Conservation (phyloP, 2,329 filamentous ascomycete genomes). For the Fusarium pseudonygamai region DNA sequence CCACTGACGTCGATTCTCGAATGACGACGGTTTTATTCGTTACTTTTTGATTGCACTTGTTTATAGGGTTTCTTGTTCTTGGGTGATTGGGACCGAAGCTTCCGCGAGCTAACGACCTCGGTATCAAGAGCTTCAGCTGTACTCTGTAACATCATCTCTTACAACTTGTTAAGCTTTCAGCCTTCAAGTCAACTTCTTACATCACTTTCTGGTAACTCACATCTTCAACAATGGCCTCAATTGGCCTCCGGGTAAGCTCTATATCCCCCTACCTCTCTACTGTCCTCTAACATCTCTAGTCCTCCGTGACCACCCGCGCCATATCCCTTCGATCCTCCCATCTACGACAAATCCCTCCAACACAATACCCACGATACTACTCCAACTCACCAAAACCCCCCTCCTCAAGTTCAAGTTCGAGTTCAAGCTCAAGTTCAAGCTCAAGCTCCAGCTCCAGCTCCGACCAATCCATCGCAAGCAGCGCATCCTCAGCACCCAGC, state of each 20-base stretch:
- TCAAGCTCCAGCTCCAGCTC: background rate
- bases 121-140: slow-evolving; percentile 30
- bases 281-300: slow-evolving; percentile 25
- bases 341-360: slow-evolving; percentile 14
- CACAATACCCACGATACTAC: slow-evolving; percentile 32
- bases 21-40: background rate
- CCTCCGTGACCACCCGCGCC: slow-evolving; percentile 34
- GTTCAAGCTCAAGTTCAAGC: too few relatives aligned
- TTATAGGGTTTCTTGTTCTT: background rate
- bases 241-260: slow-evolving; percentile 40
- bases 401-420: background rate
- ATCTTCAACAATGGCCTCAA: slow-evolving; percentile 29
- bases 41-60: background rate
- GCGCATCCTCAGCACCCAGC: background rate
- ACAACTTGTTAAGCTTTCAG: background rate
- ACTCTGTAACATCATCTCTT: slow-evolving; percentile 2
- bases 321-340: slow-evolving; percentile 33
- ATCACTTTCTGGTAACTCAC: background rate
- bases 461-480: background rate
- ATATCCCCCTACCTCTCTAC: background rate
- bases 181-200: background rate
- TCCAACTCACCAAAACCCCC: slow-evolving; percentile 28
- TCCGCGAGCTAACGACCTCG: background rate
- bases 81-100: slow-evolving; percentile 4
- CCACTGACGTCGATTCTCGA: slow-evolving; percentile 32